Conservation (phyloP, 176 grass and related monocot genomes). For the barley (Hordeum vulgare) region MorexV3_pseudomolecules_assembly NC_058520.1:200581226-200581725, state of each 20-base stretch:
- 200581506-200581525: no score
- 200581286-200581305: background rate
- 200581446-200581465: no score
- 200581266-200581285: background rate
- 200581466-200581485: no score
- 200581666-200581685: background rate
- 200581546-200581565: no score
- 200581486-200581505: no score
- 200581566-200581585: no score
- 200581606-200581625: no score
- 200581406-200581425: background rate
- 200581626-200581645: background rate
- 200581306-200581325: background rate
- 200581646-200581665: background rate
- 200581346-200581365: background rate
- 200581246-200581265: no score
- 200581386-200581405: background rate
- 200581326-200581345: background rate
- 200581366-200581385: conserved; percentile 12
- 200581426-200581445: background rate
- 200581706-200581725: background rate
- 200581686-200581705: background rate
- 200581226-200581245: no score
- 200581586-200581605: no score
- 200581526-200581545: no score